A percentile compares a stretch with the other conserved stretches of the same genome.
These are phyloP conservation scores for Aspergillus sp. DNA, from an alignment of 2,329 filamentous ascomycete species.

Conservation along the genomic window DNA sequence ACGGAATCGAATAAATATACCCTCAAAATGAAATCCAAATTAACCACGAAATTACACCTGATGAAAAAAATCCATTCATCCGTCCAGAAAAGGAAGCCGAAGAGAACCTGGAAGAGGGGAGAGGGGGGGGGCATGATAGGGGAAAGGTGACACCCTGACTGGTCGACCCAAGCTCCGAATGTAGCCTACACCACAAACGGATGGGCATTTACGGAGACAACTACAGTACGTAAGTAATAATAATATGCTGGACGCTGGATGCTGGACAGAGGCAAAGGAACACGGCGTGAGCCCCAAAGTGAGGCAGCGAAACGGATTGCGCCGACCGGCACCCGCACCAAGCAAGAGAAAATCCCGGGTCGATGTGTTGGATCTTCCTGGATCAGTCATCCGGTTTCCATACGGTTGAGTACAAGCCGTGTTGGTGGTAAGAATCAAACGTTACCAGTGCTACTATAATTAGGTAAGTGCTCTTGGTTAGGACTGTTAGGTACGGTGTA, in stretches of 20 bases:
- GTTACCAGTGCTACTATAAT: not conserved
- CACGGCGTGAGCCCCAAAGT: conserved; percentile 26
- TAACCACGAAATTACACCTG: not conserved
- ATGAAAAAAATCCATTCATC: not conserved
- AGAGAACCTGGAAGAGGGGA: not conserved
- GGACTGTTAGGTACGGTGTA: not conserved
- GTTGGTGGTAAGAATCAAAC: not conserved
- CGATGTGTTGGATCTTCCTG: conserved; percentile 3
- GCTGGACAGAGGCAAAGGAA: conserved; percentile 5
- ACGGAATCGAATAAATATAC: not conserved
- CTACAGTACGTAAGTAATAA: not conserved
- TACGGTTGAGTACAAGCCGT: not conserved
- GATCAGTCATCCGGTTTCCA: conserved; percentile 15
- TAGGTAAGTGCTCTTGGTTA: not conserved
- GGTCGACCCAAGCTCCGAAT: conserved; percentile 2
- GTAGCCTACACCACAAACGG: not conserved
- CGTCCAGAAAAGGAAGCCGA: not conserved
- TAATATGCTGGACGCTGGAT: conserved; percentile 1
- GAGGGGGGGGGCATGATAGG: not conserved
- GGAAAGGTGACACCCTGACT: conserved; percentile 13
- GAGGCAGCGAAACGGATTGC: conserved; percentile 41
- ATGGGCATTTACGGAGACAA: not conserved
- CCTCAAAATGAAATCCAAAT: too few species aligned
- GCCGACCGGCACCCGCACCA: conserved; percentile 24
- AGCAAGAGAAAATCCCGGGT: conserved; percentile 8